phyloP scores from a whole-genome alignment of 2,329 filamentous ascomycete species.

The Grosmannia clavigera region DNA sequence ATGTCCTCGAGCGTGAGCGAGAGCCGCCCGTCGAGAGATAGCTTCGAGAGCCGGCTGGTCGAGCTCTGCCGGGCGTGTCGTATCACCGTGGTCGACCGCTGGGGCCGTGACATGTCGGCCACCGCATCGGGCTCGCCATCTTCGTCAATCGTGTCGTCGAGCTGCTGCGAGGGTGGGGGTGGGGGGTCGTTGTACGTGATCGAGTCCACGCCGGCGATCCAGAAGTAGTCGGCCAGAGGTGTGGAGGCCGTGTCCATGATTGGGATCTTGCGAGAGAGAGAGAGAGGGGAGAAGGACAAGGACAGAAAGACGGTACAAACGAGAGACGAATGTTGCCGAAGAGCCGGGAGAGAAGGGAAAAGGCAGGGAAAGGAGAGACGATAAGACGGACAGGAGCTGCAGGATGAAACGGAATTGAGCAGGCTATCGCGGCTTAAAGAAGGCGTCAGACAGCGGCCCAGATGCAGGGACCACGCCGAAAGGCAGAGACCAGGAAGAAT shows the following conservation, averaged over 20 bases:
- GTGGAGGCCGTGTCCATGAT: conserved; percentile 47
- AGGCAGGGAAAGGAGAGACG: not conserved
- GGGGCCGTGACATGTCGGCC: conserved; percentile 16
- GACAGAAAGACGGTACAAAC: not conserved
- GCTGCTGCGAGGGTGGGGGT: conserved; percentile 25
- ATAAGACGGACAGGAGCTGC: not conserved
- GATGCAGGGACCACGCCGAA: not conserved
- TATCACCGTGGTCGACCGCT: conserved; percentile 22
- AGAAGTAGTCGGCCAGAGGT: conserved; percentile 63
- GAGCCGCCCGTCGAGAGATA: conserved; percentile 31
- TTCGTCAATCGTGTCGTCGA: conserved; percentile 50
- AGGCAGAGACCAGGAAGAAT: not conserved
- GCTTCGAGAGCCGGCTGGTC: conserved; percentile 43
- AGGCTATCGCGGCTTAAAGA: not conserved
- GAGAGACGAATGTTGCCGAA: not conserved
- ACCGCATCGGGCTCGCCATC: conserved; percentile 43
- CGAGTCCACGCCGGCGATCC: conserved; percentile 60
- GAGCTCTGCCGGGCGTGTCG: conserved; percentile 52
- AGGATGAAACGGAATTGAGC: not conserved
- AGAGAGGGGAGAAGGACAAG: not conserved
- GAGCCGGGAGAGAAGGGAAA: not conserved
- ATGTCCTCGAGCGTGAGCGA: conserved; percentile 43
- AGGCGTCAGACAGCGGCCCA: not conserved
- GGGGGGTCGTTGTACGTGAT: conserved; percentile 49
- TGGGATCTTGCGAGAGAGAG: conserved; percentile 9